A percentile compares a stretch with the other conserved stretches of the same genome.
Conservation (phyloP, 2,329 filamentous ascomycete species). For the Aspergillus felis region DNA sequence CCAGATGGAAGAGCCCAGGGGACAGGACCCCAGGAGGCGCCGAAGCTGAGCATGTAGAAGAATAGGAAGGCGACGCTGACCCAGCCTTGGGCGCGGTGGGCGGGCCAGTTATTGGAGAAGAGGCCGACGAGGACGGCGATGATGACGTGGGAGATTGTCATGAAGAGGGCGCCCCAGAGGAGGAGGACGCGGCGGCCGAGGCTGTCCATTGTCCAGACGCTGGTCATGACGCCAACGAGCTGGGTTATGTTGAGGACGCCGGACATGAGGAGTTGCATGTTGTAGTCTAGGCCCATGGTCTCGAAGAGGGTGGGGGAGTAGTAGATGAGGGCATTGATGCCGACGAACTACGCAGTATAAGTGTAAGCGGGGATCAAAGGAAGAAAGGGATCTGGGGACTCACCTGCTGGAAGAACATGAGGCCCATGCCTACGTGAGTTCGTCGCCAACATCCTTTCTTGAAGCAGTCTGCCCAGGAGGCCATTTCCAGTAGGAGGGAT, state of each 20-base stretch:
- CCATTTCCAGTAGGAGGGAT: conserved; percentile 46
- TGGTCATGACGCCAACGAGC: conserved; percentile 44
- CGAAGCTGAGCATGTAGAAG: conserved; percentile 61
- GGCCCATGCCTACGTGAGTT: conserved; percentile 48
- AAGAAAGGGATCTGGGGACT: too few relatives aligned
- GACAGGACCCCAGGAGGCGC: conserved; percentile 55
- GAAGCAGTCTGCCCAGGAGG: conserved; percentile 50
- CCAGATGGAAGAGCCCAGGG: conserved; percentile 42
- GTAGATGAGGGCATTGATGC: conserved; percentile 56
- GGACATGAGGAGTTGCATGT: conserved; percentile 50
- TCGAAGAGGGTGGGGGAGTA: conserved; percentile 60
- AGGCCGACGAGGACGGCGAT: conserved; percentile 54
- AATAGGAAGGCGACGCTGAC: conserved; percentile 56
- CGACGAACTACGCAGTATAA: conserved; percentile 36
- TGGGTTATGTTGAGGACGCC: conserved; percentile 52
- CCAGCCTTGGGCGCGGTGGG: conserved; percentile 53
- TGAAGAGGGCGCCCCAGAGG: conserved; percentile 43
- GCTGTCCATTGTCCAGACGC: conserved; percentile 48
- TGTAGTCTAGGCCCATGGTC: conserved; percentile 42
- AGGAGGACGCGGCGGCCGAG: conserved; percentile 47
- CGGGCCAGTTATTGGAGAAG: conserved; percentile 49
- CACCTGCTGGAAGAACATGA: conserved; percentile 60
- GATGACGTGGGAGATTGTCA: conserved; percentile 47
- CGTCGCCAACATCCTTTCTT: conserved; percentile 47
- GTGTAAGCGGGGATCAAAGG: neutral